Evolutionary conservation across 208 protist genomes (phyloP), one percentile per base, ranked within the genome.

Genomic region (Trichomonas gallinae): DNA sequence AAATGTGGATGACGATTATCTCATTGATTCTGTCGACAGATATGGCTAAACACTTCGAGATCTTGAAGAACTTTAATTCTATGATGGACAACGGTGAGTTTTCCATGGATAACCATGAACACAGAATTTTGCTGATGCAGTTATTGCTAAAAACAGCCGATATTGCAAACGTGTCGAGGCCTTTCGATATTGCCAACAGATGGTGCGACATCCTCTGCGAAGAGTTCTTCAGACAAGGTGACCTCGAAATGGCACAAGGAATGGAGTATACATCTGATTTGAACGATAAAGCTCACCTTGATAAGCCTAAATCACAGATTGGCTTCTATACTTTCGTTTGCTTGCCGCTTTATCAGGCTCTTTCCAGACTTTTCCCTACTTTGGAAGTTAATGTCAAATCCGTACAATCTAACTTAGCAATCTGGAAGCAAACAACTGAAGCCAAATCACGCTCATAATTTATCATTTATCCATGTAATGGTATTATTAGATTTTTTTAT

Each of bases 1-100:
- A 96, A 15, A 36, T 98, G 21, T 97, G 97, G 34, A 72, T 96
- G 11, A 87, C 81, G 23, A 96, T 98, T n/a, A 96, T 97, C 51
- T 42, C 96, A 26, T 44, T 97, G 36, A 97, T 98, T 38, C 96
- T 98, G 8, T 89, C 97, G 13, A 98, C 98, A 10, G 97, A 98
- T 96, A 98, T 98, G 97, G 44, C 63, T 0, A 42, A 88, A 26
- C 98, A 98, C 96, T 97, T 98, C 45, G 96, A 96, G 10, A 63
- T 97, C 40, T 40, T 97, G 2, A 93, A 93, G 44, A 51, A 48
- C 10, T 93, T 38, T 38, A 51, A 81, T 96, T 4, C 23, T 11
- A 34, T 93, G 0, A 34, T 42, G 11, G 44, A 93, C 26, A 26
- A 3, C 38, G n/a, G n/a, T 21, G n/a, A 51, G 17, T 93, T 93